Evolutionary conservation across 768 basidiomycete genomes (phyloP).

Genomic region (Dacryopinax spathularia): DNA sequence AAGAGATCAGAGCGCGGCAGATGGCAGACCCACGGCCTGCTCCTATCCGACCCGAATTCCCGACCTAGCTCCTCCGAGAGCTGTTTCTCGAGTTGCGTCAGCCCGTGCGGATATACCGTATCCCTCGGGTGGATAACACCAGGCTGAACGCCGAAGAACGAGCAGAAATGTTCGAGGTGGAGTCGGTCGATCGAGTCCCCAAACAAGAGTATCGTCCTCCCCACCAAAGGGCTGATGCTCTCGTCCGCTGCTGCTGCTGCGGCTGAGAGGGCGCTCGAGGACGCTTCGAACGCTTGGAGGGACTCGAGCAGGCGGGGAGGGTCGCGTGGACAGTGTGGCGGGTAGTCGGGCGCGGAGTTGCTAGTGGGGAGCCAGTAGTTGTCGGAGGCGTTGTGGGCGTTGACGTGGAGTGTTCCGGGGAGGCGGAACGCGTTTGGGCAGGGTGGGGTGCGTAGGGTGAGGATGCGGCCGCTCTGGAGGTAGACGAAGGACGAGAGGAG

Average conservation of each 20-base stretch:
- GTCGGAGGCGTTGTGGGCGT: neutral
- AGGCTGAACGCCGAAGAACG: neutral
- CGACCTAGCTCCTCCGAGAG: neutral
- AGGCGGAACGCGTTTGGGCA: neutral
- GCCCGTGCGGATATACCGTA: neutral
- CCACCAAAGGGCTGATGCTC: neutral
- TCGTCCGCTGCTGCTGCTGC: too few species aligned
- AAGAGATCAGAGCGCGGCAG: neutral
- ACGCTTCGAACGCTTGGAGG: neutral
- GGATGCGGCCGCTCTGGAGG: neutral
- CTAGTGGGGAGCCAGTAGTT: neutral
- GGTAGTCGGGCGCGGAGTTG: neutral
- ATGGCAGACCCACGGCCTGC: conserved; percentile 6
- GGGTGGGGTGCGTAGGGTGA: neutral
- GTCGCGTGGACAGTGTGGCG: neutral
- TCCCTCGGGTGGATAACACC: neutral
- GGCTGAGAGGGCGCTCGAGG: neutral
- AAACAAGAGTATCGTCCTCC: neutral
- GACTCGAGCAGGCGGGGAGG: neutral
- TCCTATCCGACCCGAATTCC: neutral
- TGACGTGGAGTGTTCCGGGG: neutral
- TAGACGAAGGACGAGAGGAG: neutral
- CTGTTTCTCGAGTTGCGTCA: conserved; percentile 5
- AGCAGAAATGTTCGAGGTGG: neutral
- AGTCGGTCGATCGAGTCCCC: conserved; percentile 2